Evolutionary conservation across 129 eudicot genomes (phyloP).

Genomic region (Tagetes erecta): DNA sequence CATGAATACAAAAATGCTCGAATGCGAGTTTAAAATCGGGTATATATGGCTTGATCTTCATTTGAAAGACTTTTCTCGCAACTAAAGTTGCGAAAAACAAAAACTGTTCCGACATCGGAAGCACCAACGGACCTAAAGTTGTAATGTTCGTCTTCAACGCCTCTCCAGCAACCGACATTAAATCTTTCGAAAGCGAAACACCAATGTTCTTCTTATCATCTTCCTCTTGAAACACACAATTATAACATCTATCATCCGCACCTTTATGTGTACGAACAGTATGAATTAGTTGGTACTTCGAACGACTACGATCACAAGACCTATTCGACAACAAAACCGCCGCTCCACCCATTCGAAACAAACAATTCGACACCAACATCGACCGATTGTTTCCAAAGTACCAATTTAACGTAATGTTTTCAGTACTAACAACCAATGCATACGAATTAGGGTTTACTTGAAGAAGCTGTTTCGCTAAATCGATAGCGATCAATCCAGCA

Average conservation of each 20-base stretch:
- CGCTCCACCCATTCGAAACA: slow-evolving; percentile 82
- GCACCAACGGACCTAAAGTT: slow-evolving; percentile 68
- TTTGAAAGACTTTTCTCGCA: slow-evolving; percentile 56
- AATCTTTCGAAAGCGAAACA: slow-evolving; percentile 61
- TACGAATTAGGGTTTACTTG: slow-evolving; percentile 79
- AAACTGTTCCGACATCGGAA: slow-evolving; percentile 76
- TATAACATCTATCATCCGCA: slow-evolving; percentile 58
- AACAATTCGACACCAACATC: slow-evolving; percentile 70
- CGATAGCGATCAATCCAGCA: slow-evolving; percentile 84
- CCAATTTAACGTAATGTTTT: slow-evolving; percentile 70
- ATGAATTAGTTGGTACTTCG: slow-evolving; percentile 68
- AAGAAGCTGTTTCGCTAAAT: slow-evolving; percentile 67
- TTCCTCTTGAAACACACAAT: slow-evolving; percentile 69
- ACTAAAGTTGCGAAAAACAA: slow-evolving; percentile 59
- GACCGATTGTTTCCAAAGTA: slow-evolving; percentile 70
- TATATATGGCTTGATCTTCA: slow-evolving; percentile 69
- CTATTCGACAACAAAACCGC: slow-evolving; percentile 71
- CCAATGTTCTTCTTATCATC: slow-evolving; percentile 51
- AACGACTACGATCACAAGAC: slow-evolving; percentile 53
- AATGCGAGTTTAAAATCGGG: slow-evolving; percentile 78
- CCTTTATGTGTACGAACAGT: slow-evolving; percentile 76
- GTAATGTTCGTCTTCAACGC: slow-evolving; percentile 72
- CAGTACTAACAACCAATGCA: slow-evolving; percentile 71
- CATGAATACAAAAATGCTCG: slow-evolving; percentile 80
- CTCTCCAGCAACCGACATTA: slow-evolving; percentile 77